Evolutionary conservation across 2,329 filamentous ascomycete genomes (phyloP).

Genomic region (Ilyonectria robusta): DNA sequence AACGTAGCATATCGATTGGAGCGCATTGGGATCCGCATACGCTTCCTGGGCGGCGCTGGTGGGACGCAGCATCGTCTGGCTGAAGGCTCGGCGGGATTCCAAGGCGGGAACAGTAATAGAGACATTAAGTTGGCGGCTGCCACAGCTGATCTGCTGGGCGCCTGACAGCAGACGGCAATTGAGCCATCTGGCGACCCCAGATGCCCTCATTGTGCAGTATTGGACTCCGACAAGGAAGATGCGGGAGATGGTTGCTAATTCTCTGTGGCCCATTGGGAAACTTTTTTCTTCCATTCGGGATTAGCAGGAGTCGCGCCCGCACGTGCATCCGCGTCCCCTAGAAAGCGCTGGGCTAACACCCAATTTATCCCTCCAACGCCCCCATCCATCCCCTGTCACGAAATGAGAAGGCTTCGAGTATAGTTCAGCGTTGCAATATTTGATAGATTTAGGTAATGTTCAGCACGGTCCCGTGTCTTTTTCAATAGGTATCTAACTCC

Average conservation of each 20-base stretch:
- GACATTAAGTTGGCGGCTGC: slow-evolving; percentile 47
- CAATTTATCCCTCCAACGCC: slow-evolving; percentile 8
- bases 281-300: slow-evolving; percentile 48
- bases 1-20: slow-evolving; percentile 12
- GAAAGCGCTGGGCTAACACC: background rate
- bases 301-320: slow-evolving; percentile 43
- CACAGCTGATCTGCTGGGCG: slow-evolving; percentile 46
- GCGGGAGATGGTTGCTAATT: slow-evolving; percentile 45
- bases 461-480: background rate
- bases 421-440: background rate
- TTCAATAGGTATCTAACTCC: slow-evolving; percentile 1
- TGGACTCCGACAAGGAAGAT: slow-evolving; percentile 44
- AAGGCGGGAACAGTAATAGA: slow-evolving; percentile 40
- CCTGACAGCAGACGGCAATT: slow-evolving; percentile 55
- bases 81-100: slow-evolving; percentile 52
- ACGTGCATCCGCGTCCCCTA: slow-evolving; percentile 36
- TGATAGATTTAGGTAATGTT: background rate
- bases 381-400: background rate
- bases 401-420: background rate
- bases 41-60: slow-evolving; percentile 58
- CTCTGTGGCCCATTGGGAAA: slow-evolving; percentile 44
- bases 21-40: slow-evolving; percentile 46
- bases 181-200: slow-evolving; percentile 58
- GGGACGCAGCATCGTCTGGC: slow-evolving; percentile 49
- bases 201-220: slow-evolving; percentile 56